phyloP scores from a whole-genome alignment of 805 yeast species.

The Suhomyces emberorum region DNA sequence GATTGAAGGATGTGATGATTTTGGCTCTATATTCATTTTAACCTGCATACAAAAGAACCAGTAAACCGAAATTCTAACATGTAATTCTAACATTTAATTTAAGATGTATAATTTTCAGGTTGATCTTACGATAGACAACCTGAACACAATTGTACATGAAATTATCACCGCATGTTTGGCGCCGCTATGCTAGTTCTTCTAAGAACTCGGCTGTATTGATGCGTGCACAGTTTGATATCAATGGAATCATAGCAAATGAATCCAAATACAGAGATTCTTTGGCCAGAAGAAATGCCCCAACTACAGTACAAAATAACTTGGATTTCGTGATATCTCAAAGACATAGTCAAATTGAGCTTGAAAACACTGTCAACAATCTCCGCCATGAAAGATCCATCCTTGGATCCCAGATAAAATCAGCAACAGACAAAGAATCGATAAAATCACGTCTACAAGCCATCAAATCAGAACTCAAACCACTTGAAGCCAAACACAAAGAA shows the following conservation, averaged over 20 bases:
- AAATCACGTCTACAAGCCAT: constrained; percentile 18
- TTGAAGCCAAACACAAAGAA: constrained; percentile 21
- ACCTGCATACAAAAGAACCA: too few relatives aligned
- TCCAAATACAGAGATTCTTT: constrained; percentile 26
- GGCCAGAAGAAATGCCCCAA: constrained; percentile 21
- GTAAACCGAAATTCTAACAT: too few relatives aligned
- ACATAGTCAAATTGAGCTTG: constrained; percentile 19
- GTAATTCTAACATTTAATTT: too few relatives aligned
- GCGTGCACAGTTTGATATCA: constrained; percentile 25
- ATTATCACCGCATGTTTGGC: background rate
- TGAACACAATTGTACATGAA: background rate
- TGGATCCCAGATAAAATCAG: constrained; percentile 21
- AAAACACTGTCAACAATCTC: constrained; percentile 21
- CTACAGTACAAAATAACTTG: constrained; percentile 15
- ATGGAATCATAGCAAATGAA: constrained; percentile 18
- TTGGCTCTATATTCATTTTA: too few relatives aligned
- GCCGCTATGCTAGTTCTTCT: constrained; percentile 7
- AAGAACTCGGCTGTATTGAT: constrained; percentile 13
- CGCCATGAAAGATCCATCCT: constrained; percentile 26
- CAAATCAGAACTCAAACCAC: constrained; percentile 23
- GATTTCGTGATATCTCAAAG: constrained; percentile 26
- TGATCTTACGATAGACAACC: too few relatives aligned
- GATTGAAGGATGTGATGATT: too few relatives aligned
- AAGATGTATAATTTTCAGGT: too few relatives aligned
- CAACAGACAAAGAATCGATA: constrained; percentile 5